Conservation (phyloP, 257 asterid species). For the Nicotiana obtusifolia region DNA sequence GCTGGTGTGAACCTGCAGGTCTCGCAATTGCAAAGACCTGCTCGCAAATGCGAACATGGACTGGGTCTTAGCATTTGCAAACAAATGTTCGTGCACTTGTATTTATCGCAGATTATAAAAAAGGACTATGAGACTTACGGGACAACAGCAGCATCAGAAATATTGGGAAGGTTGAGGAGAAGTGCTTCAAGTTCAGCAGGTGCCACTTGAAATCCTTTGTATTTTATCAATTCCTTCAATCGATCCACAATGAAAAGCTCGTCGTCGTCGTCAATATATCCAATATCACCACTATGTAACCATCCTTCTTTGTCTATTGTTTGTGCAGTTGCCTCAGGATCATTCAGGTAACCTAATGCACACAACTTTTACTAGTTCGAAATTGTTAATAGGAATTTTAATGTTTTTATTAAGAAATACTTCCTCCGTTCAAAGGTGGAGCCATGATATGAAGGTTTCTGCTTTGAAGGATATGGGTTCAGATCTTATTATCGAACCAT, state of each 20-base stretch:
- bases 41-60: too few species aligned
- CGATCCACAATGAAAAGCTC: conserved; percentile 90
- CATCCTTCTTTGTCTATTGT: conserved; percentile 83
- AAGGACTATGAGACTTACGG: conserved; percentile 34
- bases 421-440: too few species aligned
- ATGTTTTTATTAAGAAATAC: too few species aligned
- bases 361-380: not conserved
- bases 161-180: conserved; percentile 52
- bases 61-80: too few species aligned
- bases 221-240: conserved; percentile 69
- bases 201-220: conserved; percentile 90
- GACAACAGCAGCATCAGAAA: conserved; percentile 79
- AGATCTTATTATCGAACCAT: too few species aligned
- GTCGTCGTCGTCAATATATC: conserved; percentile 68
- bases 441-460: too few species aligned
- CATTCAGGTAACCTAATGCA: conserved; percentile 62
- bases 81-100: too few species aligned
- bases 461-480: too few species aligned
- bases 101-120: too few species aligned
- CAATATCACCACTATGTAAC: conserved; percentile 85
- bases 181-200: conserved; percentile 93
- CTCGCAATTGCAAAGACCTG: too few species aligned
- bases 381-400: too few species aligned
- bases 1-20: too few species aligned
- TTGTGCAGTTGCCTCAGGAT: conserved; percentile 49